Evolutionary conservation across 371 early-diverging fungal species (phyloP).

Genomic region (Nematocida sp.): DNA sequence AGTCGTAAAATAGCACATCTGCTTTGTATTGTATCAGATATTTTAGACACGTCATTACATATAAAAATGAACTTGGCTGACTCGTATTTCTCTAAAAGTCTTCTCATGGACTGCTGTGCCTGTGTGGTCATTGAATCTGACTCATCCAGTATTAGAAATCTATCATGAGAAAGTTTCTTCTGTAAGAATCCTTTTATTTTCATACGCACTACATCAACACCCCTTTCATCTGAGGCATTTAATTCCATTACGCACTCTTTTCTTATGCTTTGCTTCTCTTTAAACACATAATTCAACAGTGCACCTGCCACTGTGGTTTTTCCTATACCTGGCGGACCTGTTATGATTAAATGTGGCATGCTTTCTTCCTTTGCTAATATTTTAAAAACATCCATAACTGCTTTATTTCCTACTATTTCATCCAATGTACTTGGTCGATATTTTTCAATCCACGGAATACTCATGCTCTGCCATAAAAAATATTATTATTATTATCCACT

Average conservation of each 20-base stretch:
- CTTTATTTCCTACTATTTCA: slow-evolving; percentile 90
- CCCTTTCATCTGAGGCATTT: slow-evolving; percentile 97
- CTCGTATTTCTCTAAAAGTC: slow-evolving; percentile 88
- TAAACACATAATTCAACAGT: slow-evolving; percentile 78
- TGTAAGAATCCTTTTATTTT: slow-evolving; percentile 94
- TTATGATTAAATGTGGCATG: slow-evolving; percentile 89
- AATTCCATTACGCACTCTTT: slow-evolving; percentile 89
- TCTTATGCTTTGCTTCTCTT: slow-evolving; percentile 80
- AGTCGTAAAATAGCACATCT: slow-evolving; percentile 90
- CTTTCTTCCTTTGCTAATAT: slow-evolving; percentile 82
- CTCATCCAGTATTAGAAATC: slow-evolving; percentile 85
- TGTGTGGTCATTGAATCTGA: slow-evolving; percentile 75
- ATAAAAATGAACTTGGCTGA: slow-evolving; percentile 94
- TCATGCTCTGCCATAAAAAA: slow-evolving; percentile 12
- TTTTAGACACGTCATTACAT: slow-evolving; percentile 89
- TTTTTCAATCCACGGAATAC: slow-evolving; percentile 77
- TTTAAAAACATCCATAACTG: slow-evolving; percentile 80
- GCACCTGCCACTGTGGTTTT: slow-evolving; percentile 93
- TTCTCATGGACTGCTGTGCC: slow-evolving; percentile 81
- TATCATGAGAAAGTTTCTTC: slow-evolving; percentile 82
- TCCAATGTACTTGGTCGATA: slow-evolving; percentile 80
- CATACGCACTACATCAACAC: slow-evolving; percentile 92
- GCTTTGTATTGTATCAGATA: slow-evolving; percentile 96
- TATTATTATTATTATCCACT: not conserved
- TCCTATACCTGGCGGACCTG: slow-evolving; percentile 94